Percentiles rank a stretch among this genome's conserved stretches.
Evolutionary conservation across 2,329 filamentous ascomycete genomes (phyloP).

Genomic region (Pseudogymnoascus destructans): DNA sequence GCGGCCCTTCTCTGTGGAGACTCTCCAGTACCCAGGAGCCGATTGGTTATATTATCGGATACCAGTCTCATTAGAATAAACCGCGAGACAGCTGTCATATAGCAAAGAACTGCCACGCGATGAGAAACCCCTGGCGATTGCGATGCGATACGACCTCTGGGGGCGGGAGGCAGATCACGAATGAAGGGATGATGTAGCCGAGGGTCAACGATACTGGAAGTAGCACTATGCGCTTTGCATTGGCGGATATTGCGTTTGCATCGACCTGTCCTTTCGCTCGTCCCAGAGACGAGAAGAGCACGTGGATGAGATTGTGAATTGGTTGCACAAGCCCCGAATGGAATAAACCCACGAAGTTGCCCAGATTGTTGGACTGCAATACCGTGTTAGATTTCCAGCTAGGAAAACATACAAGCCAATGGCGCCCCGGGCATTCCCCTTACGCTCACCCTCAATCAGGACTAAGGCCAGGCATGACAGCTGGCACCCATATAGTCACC

Average conservation of each 20-base stretch:
- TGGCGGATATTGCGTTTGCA: neutral
- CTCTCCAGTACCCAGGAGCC: neutral
- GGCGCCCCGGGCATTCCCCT: conserved; percentile 30
- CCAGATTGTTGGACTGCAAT: neutral
- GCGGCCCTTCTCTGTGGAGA: neutral
- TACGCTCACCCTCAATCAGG: conserved; percentile 32
- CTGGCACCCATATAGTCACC: conserved; percentile 18
- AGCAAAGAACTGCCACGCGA: conserved; percentile 39
- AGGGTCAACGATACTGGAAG: conserved; percentile 31
- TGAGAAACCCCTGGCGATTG: conserved; percentile 35
- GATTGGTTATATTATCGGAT: neutral
- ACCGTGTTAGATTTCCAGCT: neutral
- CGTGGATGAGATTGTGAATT: neutral
- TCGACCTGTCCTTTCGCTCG: neutral
- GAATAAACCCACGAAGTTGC: neutral
- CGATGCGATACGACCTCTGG: conserved; percentile 28
- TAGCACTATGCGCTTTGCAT: conserved; percentile 12
- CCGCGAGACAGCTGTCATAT: conserved; percentile 32
- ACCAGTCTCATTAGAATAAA: conserved; percentile 17
- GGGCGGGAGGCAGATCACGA: conserved; percentile 32
- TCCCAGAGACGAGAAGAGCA: neutral
- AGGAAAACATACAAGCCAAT: conserved; percentile 29
- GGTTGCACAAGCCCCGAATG: neutral
- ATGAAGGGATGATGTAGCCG: conserved; percentile 33
- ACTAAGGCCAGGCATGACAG: conserved; percentile 24